Evolutionary conservation across 176 grass and related monocot species (phyloP).

Genomic region (Bolboschoenus planiculmis): DNA sequence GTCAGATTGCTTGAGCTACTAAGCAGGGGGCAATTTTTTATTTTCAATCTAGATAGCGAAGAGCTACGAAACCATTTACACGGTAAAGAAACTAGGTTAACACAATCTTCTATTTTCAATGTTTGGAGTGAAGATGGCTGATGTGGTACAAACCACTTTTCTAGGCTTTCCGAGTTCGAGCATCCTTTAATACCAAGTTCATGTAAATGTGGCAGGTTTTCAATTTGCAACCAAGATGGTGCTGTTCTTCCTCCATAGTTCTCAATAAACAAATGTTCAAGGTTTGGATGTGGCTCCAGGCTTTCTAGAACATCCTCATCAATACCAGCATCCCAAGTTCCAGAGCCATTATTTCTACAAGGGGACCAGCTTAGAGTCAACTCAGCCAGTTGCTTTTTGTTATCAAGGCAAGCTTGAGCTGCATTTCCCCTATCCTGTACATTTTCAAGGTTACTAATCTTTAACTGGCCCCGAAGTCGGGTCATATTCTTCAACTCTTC

Average conservation of each 20-base stretch:
- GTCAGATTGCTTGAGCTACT: neutral
- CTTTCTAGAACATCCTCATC: slow-evolving; percentile 19
- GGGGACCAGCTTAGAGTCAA: slow-evolving; percentile 19
- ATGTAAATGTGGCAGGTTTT: neutral
- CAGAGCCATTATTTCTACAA: neutral
- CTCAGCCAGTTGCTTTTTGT: slow-evolving; percentile 10
- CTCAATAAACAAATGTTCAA: slow-evolving; percentile 5
- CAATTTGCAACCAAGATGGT: slow-evolving; percentile 6
- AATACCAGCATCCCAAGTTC: neutral
- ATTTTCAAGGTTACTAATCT: slow-evolving; percentile 19
- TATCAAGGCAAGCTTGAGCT: slow-evolving; percentile 9
- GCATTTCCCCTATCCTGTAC: slow-evolving; percentile 2
- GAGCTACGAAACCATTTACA: neutral
- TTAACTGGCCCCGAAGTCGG: neutral
- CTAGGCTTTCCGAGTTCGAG: neutral
- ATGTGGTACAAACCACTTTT: neutral
- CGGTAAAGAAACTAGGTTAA: neutral
- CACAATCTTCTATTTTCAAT: neutral
- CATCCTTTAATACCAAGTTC: neutral
- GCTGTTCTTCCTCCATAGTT: slow-evolving; percentile 14
- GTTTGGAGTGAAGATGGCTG: neutral
- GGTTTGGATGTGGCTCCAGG: slow-evolving; percentile 11
- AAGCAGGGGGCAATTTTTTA: slow-evolving; percentile 6
- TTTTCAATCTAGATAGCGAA: slow-evolving; percentile 4
- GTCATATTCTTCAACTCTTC: slow-evolving; percentile 16